These are phyloP conservation scores for Saturnispora hagleri DNA, from an alignment of 805 yeast species.

Conservation along the genomic window DNA sequence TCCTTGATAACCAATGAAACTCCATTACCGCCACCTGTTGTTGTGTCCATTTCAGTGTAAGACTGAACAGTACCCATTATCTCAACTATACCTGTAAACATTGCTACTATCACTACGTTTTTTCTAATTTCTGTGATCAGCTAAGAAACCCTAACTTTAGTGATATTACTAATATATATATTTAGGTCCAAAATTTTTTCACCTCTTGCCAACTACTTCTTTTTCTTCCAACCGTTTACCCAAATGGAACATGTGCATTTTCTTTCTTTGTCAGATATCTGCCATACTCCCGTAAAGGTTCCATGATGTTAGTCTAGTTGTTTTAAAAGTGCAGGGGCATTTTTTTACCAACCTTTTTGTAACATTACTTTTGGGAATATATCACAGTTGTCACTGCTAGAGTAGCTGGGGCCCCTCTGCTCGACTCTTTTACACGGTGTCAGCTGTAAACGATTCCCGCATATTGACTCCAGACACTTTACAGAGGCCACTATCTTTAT, in stretches of 20 bases:
- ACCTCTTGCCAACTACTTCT: not conserved
- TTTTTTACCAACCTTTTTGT: not conserved
- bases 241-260: no score
- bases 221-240: no score
- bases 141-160: not conserved
- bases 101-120: slow-evolving; percentile 19
- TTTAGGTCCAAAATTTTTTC: not conserved
- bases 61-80: slow-evolving; percentile 56
- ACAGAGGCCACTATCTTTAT: slow-evolving; percentile 7
- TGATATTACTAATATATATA: not conserved
- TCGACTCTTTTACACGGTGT: slow-evolving; percentile 12
- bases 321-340: not conserved
- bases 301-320: not conserved
- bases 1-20: slow-evolving; percentile 58
- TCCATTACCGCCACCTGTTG: slow-evolving; percentile 62
- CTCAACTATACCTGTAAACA: slow-evolving; percentile 96
- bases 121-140: not conserved
- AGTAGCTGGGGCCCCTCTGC: not conserved
- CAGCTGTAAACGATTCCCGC: slow-evolving; percentile 52
- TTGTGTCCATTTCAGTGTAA: slow-evolving; percentile 36
- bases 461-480: slow-evolving; percentile 21
- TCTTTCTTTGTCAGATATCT: no score
- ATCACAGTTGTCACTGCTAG: slow-evolving; percentile 30
- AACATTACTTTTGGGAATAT: slow-evolving; percentile 7
- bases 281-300: not conserved